These are phyloP conservation scores for Solanum chmielewskii DNA, from an alignment of 257 asterid species.

Conservation along the genomic window DNA sequence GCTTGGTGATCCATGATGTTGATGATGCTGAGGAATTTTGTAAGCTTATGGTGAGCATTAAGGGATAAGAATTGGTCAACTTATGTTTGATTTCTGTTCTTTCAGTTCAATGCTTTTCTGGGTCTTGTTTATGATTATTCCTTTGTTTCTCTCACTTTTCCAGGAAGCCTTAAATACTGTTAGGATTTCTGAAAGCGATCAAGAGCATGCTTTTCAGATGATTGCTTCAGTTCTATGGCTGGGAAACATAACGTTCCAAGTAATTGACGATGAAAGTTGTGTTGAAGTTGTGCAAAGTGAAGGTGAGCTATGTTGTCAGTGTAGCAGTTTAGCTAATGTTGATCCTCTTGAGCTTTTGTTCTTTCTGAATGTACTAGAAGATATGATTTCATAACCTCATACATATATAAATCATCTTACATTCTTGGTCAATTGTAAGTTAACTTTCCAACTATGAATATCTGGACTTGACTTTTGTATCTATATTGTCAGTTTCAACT, in stretches of 20 bases:
- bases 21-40: conserved; percentile 66
- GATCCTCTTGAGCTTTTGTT: background rate
- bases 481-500: background rate
- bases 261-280: conserved; percentile 53
- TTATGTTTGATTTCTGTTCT: background rate
- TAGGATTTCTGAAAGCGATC: conserved; percentile 60
- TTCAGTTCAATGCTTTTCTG: background rate
- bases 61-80: background rate
- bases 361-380: background rate
- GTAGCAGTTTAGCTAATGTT: background rate
- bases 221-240: conserved; percentile 93
- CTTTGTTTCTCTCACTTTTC: conserved; percentile 9
- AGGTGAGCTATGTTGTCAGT: conserved; percentile 39
- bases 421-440: background rate
- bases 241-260: conserved; percentile 81
- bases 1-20: conserved; percentile 47
- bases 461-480: background rate
- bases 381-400: background rate
- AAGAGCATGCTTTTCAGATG: conserved; percentile 68
- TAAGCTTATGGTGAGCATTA: conserved; percentile 24
- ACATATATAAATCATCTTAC: background rate
- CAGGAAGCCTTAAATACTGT: conserved; percentile 67
- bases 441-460: background rate
- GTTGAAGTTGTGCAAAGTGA: conserved; percentile 65
- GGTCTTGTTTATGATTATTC: conserved; percentile 6